Conservation (phyloP, 164 flowering plant genomes). For the Berberis thunbergii region DNA sequence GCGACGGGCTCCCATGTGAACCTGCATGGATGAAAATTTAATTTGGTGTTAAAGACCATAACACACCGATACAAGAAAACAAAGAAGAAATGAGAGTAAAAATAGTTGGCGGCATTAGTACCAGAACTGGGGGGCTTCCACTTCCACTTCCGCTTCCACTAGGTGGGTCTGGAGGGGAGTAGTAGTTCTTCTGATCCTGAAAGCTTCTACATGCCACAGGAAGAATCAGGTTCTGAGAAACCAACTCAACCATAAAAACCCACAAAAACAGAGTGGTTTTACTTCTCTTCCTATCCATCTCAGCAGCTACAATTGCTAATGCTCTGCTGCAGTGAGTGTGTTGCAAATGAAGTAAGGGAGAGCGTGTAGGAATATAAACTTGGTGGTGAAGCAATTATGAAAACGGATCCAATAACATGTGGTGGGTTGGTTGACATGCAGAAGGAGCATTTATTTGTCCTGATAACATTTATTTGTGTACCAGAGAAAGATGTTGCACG, state of each 20-base stretch:
- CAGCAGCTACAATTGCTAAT: not conserved
- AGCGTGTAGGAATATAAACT: not conserved
- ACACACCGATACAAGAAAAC: no score
- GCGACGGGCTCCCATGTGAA: conserved; percentile 3
- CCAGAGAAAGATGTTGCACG: no score
- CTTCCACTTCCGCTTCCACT: not conserved
- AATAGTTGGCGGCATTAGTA: not conserved
- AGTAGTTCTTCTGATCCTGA: conserved; percentile 5
- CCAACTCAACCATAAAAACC: conserved; percentile 1
- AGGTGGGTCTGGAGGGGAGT: not conserved
- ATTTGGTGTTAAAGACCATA: no score
- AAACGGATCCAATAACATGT: no score
- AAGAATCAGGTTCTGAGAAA: conserved; percentile 3
- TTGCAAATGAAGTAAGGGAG: not conserved
- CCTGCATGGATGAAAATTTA: not conserved
- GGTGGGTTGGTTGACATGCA: no score
- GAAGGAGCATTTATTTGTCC: no score
- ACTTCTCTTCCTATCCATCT: conserved; percentile 2
- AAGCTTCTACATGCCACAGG: not conserved
- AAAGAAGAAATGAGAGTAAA: no score
- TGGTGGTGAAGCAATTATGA: no score
- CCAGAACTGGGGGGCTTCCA: not conserved
- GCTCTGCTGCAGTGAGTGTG: not conserved
- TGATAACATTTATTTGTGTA: no score
- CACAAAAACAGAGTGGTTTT: not conserved